Evolutionary conservation across 169 alveolate species (phyloP), one percentile per base, ranked within the genome.

Genomic region (Plasmodium billcollinsi): DNA sequence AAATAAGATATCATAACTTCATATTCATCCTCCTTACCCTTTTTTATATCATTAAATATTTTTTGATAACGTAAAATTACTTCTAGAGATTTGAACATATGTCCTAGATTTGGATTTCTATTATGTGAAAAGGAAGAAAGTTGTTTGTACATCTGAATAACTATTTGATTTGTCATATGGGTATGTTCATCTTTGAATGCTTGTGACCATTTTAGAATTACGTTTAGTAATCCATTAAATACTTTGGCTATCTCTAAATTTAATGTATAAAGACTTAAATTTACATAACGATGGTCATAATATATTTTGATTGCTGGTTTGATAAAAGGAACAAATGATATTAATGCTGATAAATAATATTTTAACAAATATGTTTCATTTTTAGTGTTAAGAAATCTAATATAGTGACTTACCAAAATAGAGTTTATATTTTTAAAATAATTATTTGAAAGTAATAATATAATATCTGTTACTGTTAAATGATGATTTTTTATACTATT

Each of bases 221-320:
- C 54, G 33, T 0, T 12, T 62, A 83, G 43, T 47, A 83, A 43
- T 29, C 69, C 91, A 1, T 15, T 11, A 11, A 83, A 39, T 20
- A 69, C 70, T 29, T 52, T 83, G 15, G 69, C 29, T 45, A 83
- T 26, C n/a, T 67, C 66, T 11, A 7, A 24, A 6, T 52, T 52
- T 56, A 83, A n/a, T 24, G n/a, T n/a, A n/a, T 83, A 43, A 26
- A 12, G 1, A 56, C 24, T 69, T 67, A 49, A 9, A 2, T 24
- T 26, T 4, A 18, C 3, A 72, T 83, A 83, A 18, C 14, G 43
- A 12, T 83, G 67, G 15, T 66, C 73, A 66, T 54, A 83, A 47
- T 69, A 83, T 56, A 83, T 69, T 69, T 83, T 83, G 50, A 69
- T 24, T 56, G 91, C 91, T 33, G 91, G 91, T 47, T 83, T 83